phyloP scores from a whole-genome alignment of 805 yeast genomes.

The Limtongia smithiae region DNA sequence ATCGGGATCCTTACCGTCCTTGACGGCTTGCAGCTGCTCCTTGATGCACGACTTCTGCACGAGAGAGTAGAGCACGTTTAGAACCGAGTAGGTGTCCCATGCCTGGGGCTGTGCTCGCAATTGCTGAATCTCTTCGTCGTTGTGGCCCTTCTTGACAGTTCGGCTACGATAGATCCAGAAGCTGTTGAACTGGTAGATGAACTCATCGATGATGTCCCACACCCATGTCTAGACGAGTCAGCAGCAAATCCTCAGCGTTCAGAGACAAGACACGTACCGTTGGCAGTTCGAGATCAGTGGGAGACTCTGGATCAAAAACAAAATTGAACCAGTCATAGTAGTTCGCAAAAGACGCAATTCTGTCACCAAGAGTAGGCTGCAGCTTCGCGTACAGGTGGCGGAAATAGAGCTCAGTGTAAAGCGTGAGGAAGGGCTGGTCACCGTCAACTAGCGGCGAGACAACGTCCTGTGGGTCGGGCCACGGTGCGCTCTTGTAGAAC shows the following conservation, averaged over 20 bases:
- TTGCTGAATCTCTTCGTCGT: slow-evolving; percentile 39
- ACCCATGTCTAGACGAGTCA: slow-evolving; percentile 40
- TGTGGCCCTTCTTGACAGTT: slow-evolving; percentile 36
- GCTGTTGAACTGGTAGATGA: slow-evolving; percentile 50
- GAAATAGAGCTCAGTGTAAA: slow-evolving; percentile 50
- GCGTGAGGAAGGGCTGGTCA: slow-evolving; percentile 45
- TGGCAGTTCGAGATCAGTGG: slow-evolving; percentile 47
- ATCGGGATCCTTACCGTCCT: slow-evolving; percentile 35
- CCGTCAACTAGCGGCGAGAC: slow-evolving; percentile 45
- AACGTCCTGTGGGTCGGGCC: slow-evolving; percentile 47
- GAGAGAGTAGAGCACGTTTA: slow-evolving; percentile 49
- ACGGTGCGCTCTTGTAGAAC: slow-evolving; percentile 42
- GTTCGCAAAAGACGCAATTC: slow-evolving; percentile 48
- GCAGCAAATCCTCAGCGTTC: background rate
- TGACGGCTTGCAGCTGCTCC: slow-evolving; percentile 41
- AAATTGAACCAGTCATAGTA: slow-evolving; percentile 48
- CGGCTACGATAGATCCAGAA: slow-evolving; percentile 44
- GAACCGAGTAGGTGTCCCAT: slow-evolving; percentile 48
- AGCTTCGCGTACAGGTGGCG: slow-evolving; percentile 48
- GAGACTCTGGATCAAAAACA: slow-evolving; percentile 45
- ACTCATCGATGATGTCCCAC: slow-evolving; percentile 53
- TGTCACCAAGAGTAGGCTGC: slow-evolving; percentile 44
- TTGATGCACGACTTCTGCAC: slow-evolving; percentile 42
- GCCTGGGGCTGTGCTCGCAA: slow-evolving; percentile 42
- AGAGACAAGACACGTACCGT: slow-evolving; percentile 25